phyloP scores from a whole-genome alignment of 305 asterid genomes.

The Euphrasia arctica region DNA sequence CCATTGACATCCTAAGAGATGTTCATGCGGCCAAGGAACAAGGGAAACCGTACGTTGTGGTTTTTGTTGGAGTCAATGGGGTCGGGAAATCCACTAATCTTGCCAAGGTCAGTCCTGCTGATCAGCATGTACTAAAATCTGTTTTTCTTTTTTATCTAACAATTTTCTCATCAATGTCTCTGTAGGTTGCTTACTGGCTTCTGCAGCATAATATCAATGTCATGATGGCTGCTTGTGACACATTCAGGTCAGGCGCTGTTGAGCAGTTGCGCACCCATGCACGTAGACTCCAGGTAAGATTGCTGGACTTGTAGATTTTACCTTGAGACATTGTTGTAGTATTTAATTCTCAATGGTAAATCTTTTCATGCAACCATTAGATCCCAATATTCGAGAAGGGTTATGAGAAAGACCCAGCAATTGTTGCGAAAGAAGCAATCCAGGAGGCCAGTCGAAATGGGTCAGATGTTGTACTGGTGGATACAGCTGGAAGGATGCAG shows the following conservation, averaged over 20 bases:
- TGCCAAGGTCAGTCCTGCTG: conserved; percentile 33
- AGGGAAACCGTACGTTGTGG: conserved; percentile 79
- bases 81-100: conserved; percentile 80
- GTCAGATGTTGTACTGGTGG: conserved; percentile 80
- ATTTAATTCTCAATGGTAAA: not conserved
- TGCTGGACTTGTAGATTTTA: not conserved
- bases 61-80: conserved; percentile 83
- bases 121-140: too few relatives aligned
- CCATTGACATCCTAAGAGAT: conserved; percentile 83
- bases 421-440: conserved; percentile 86
- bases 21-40: conserved; percentile 82
- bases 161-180: conserved; percentile 7
- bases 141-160: too few relatives aligned
- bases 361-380: conserved; percentile 55
- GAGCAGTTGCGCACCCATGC: conserved; percentile 99
- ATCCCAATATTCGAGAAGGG: conserved; percentile 98
- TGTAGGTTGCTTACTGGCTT: conserved; percentile 97
- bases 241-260: conserved; percentile 98
- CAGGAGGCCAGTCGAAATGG: conserved; percentile 74
- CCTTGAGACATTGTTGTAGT: not conserved
- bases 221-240: conserved; percentile 99
- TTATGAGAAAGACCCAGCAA: conserved; percentile 61
- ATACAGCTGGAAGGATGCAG: conserved; percentile 95
- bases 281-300: conserved; percentile 83
- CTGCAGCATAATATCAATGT: conserved; percentile 75